Evolutionary conservation across 176 grass and related monocot species (phyloP).

Genomic region (Paspalum vaginatum): DNA sequence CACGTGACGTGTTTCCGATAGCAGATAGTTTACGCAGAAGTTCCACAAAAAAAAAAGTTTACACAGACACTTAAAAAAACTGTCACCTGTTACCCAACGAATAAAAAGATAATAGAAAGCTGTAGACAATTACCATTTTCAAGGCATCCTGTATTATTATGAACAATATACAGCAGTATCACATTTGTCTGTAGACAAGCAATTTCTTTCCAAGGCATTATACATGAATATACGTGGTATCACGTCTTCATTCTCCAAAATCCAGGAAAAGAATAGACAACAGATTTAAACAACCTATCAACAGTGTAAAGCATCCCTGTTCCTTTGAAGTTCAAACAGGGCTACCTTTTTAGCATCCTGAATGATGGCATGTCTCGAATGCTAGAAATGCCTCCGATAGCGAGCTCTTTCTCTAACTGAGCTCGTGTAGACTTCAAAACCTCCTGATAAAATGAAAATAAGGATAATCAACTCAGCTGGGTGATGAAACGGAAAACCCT

Average conservation of each 20-base stretch:
- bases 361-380: slow-evolving; percentile 68
- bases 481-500: slow-evolving; percentile 3
- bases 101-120: not conserved
- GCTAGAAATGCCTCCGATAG: slow-evolving; percentile 47
- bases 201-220: slow-evolving; percentile 2
- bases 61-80: not conserved
- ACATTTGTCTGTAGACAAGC: not conserved
- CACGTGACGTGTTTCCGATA: not conserved
- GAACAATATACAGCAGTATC: not conserved
- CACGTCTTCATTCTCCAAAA: slow-evolving; percentile 17
- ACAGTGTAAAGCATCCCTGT: slow-evolving; percentile 5
- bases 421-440: slow-evolving; percentile 67
- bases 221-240: slow-evolving; percentile 1
- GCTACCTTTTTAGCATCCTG: slow-evolving; percentile 59
- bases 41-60: too few relatives aligned
- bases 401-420: slow-evolving; percentile 76
- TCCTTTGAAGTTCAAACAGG: slow-evolving; percentile 10
- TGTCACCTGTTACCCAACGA: not conserved
- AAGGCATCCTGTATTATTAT: not conserved
- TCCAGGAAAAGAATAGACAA: slow-evolving; percentile 38
- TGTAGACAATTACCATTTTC: too few relatives aligned
- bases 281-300: slow-evolving; percentile 20
- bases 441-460: slow-evolving; percentile 59
- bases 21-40: not conserved
- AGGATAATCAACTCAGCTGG: slow-evolving; percentile 15